phyloP scores from a whole-genome alignment of 179 eudicot genomes.

The Silene vulgaris region DNA sequence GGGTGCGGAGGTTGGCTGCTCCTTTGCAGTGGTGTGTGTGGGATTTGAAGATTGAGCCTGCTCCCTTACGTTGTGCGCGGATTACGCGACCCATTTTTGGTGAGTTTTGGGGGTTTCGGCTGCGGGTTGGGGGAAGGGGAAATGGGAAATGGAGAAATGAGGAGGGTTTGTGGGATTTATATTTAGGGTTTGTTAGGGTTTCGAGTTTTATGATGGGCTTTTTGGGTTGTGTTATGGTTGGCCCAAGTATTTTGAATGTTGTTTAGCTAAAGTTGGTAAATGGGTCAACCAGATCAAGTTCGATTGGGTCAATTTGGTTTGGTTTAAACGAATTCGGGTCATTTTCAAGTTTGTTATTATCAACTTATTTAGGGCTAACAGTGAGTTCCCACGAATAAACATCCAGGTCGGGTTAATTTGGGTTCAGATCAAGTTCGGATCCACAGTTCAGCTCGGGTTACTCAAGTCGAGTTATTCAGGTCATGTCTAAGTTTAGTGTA shows the following conservation, averaged over 20 bases:
- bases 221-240: background rate
- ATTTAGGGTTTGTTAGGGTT: constrained; percentile 3
- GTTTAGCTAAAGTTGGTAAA: too few species aligned
- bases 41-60: constrained; percentile 39
- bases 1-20: constrained; percentile 33
- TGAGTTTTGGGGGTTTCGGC: background rate
- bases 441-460: too few species aligned
- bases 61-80: constrained; percentile 40
- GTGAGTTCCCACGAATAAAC: too few species aligned
- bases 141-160: background rate
- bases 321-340: too few species aligned
- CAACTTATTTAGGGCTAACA: too few species aligned
- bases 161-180: background rate
- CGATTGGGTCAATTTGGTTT: too few species aligned
- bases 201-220: background rate
- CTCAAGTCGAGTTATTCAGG: too few species aligned
- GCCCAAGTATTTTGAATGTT: background rate
- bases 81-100: constrained; percentile 31
- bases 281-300: too few species aligned
- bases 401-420: too few species aligned
- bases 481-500: too few species aligned
- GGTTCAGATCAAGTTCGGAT: too few species aligned
- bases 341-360: too few species aligned
- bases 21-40: constrained; percentile 40
- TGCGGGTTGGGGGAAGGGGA: background rate